Percentiles rank a stretch among this genome's conserved stretches.
These are phyloP conservation scores for Hippophae rhamnoides DNA, from an alignment of 306 rosid species.

Conservation along the genomic window DNA sequence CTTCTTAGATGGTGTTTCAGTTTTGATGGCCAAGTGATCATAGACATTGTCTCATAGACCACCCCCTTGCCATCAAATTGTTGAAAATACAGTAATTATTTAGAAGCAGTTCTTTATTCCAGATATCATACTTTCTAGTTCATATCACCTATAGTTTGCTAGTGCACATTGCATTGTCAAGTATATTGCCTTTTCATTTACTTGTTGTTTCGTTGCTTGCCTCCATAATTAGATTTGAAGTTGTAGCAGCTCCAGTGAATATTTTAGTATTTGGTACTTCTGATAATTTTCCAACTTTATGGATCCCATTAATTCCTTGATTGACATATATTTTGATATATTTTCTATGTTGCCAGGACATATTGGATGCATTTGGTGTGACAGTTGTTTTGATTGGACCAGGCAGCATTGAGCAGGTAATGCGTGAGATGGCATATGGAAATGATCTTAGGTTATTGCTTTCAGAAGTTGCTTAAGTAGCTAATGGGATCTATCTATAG, in stretches of 20 bases:
- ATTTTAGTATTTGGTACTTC: neutral
- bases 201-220: neutral
- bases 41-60: neutral
- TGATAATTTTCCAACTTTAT: neutral
- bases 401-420: constrained; percentile 75
- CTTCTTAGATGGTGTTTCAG: too few relatives aligned
- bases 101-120: too few relatives aligned
- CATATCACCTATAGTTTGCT: neutral
- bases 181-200: neutral
- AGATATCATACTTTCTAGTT: neutral
- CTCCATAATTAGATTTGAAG: too few relatives aligned
- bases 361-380: constrained; percentile 80
- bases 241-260: neutral
- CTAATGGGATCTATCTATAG: neutral
- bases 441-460: neutral
- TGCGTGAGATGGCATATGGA: neutral
- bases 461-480: neutral
- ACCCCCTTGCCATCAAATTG: neutral
- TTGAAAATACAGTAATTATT: neutral
- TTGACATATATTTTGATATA: constrained; percentile 1
- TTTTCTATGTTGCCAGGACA: constrained; percentile 41
- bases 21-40: too few relatives aligned
- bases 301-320: neutral
- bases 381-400: constrained; percentile 89
- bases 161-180: neutral